Percentiles rank a stretch among this genome's conserved stretches.
Conservation (phyloP, 164 flowering plant species). For the Nelumbo lutea region DNA sequence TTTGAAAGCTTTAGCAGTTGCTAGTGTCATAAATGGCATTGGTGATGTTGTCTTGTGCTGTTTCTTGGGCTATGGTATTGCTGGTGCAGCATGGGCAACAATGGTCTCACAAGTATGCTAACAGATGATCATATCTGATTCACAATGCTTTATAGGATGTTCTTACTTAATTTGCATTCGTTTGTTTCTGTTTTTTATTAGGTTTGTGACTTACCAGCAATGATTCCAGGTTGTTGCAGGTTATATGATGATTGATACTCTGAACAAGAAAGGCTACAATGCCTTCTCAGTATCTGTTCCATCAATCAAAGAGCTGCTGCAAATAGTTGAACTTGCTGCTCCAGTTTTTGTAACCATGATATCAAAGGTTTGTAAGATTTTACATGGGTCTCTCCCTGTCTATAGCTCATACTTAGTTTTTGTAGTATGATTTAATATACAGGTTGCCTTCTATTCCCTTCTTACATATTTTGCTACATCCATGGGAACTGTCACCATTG, state of each 20-base stretch:
- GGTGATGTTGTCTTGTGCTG: constrained; percentile 78
- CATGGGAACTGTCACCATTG: constrained; percentile 58
- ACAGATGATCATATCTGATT: neutral
- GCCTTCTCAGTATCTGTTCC: constrained; percentile 67
- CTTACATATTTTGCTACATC: constrained; percentile 79
- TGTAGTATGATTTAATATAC: constrained; percentile 5
- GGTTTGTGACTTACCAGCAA: constrained; percentile 13
- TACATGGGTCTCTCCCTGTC: constrained; percentile 1
- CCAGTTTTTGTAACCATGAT: constrained; percentile 88
- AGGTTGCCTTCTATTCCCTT: constrained; percentile 82
- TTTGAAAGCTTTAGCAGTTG: constrained; percentile 81
- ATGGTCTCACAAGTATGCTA: constrained; percentile 81
- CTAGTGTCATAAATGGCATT: constrained; percentile 65
- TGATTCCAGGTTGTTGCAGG: constrained; percentile 72
- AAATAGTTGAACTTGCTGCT: constrained; percentile 75
- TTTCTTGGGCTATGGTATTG: constrained; percentile 79
- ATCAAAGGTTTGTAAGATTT: constrained; percentile 59
- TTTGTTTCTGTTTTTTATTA: neutral
- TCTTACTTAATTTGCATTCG: no score
- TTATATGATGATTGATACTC: constrained; percentile 75
- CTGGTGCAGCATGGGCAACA: constrained; percentile 99
- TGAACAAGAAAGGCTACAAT: constrained; percentile 74
- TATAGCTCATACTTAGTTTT: constrained; percentile 2
- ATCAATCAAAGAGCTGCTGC: constrained; percentile 51
- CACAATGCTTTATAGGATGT: neutral